Evolutionary conservation across 805 yeast genomes (phyloP).

Genomic region (Sungouiozyma ichnusensis): DNA sequence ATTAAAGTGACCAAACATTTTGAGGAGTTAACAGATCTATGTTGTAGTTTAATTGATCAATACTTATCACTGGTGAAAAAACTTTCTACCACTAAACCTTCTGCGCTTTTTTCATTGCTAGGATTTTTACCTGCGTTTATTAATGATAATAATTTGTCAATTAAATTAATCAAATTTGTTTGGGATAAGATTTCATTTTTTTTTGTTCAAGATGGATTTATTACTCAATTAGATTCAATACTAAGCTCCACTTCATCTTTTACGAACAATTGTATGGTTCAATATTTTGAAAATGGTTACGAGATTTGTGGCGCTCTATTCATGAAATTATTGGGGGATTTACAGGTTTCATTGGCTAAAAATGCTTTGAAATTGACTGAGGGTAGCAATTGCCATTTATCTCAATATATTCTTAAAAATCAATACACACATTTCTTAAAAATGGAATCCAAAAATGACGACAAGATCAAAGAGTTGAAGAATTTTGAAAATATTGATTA

Average conservation of each 20-base stretch:
- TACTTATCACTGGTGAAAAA: conserved; percentile 17
- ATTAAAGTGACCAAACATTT: conserved; percentile 19
- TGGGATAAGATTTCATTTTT: conserved; percentile 12
- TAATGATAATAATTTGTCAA: conserved; percentile 4
- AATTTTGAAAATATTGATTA: neutral
- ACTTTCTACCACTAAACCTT: conserved; percentile 7
- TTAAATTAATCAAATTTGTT: conserved; percentile 8
- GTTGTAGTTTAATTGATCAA: conserved; percentile 13
- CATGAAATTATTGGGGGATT: conserved; percentile 12
- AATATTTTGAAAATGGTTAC: conserved; percentile 20
- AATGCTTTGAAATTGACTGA: neutral
- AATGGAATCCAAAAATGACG: conserved; percentile 6
- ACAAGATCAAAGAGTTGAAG: conserved; percentile 1
- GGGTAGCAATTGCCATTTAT: neutral
- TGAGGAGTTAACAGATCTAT: conserved; percentile 18
- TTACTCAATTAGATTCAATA: conserved; percentile 12
- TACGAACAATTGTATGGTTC: conserved; percentile 22
- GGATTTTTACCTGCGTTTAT: conserved; percentile 31
- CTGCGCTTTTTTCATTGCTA: conserved; percentile 27
- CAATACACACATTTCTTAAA: conserved; percentile 5
- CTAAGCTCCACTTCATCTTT: conserved; percentile 10
- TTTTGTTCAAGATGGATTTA: conserved; percentile 10
- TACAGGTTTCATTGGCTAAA: conserved; percentile 15
- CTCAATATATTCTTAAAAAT: neutral
- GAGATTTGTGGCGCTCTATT: conserved; percentile 23